Evolutionary conservation across 2,329 filamentous ascomycete species (phyloP).

Genomic region (Xenosphaeropsis pyriputrescens): DNA sequence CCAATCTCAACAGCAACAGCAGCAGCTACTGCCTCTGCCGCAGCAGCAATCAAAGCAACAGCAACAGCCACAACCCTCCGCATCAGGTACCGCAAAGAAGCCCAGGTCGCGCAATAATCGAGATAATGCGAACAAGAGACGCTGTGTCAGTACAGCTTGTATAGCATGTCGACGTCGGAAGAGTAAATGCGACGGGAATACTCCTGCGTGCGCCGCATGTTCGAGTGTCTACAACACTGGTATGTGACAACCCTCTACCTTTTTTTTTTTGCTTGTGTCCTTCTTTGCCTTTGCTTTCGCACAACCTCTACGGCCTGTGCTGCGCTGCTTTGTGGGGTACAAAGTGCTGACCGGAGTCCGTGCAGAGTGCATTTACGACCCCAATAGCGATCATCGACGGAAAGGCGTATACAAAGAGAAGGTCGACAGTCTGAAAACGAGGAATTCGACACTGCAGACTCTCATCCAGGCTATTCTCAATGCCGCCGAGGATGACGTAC

Average conservation of each 20-base stretch:
- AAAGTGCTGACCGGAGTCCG: conserved; percentile 2
- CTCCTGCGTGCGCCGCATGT: conserved; percentile 90
- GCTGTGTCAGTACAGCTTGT: conserved; percentile 75
- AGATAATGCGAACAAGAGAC: conserved; percentile 30
- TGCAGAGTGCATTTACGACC: conserved; percentile 76
- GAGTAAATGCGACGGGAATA: conserved; percentile 82
- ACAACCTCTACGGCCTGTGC: not conserved
- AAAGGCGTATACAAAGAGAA: conserved; percentile 97
- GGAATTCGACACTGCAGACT: conserved; percentile 79
- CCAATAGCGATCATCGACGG: conserved; percentile 86
- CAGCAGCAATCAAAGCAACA: too few species aligned
- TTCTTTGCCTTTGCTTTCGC: not conserved
- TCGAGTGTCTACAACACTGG: conserved; percentile 75
- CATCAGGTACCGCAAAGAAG: conserved; percentile 5
- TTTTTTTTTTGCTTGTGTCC: not conserved
- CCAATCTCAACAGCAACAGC: too few species aligned
- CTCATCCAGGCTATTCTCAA: conserved; percentile 87
- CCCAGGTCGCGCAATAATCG: conserved; percentile 16
- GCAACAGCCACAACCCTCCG: too few species aligned
- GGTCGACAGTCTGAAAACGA: conserved; percentile 74
- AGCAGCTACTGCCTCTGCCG: too few species aligned
- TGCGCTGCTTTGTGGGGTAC: not conserved
- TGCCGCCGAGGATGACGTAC: conserved; percentile 74
- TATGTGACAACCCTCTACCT: conserved; percentile 10
- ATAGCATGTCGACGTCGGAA: conserved; percentile 68